Percentiles rank a stretch among this genome's conserved stretches.
Conservation (phyloP, 2,329 filamentous ascomycete genomes). For the Myotisia sp. region DNA sequence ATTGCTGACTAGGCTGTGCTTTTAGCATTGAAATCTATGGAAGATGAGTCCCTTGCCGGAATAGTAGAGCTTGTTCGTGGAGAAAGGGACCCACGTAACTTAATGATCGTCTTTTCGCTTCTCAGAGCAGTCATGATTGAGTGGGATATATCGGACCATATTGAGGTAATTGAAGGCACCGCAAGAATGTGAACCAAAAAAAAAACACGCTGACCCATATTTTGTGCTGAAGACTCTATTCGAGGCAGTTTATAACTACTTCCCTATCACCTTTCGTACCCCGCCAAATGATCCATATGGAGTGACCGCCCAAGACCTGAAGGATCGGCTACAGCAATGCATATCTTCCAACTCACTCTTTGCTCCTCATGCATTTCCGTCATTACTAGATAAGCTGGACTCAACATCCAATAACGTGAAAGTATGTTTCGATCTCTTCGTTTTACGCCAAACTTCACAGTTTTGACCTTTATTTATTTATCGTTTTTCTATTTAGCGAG, state of each 20-base stretch:
- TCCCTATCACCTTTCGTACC: constrained; percentile 56
- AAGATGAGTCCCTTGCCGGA: constrained; percentile 45
- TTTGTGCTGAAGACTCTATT: constrained; percentile 36
- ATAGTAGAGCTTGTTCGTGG: constrained; percentile 52
- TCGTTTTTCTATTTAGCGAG: constrained; percentile 31
- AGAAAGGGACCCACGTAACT: constrained; percentile 54
- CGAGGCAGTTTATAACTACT: constrained; percentile 58
- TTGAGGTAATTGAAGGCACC: constrained; percentile 42
- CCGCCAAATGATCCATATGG: constrained; percentile 56
- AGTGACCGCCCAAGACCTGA: constrained; percentile 54
- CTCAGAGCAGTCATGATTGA: constrained; percentile 53
- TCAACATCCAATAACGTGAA: constrained; percentile 56
- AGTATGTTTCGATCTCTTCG: constrained; percentile 27
- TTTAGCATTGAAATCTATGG: constrained; percentile 40
- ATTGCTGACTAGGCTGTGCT: not conserved
- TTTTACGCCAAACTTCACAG: too few species aligned
- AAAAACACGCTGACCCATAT: not conserved
- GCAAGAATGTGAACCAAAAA: too few species aligned
- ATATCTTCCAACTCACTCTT: constrained; percentile 49
- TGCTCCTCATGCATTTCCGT: constrained; percentile 53
- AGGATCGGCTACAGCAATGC: constrained; percentile 48
- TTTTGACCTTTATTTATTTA: not conserved
- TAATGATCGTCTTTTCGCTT: constrained; percentile 57
- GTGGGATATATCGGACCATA: constrained; percentile 48
- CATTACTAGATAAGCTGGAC: constrained; percentile 54